A percentile compares a stretch with the other conserved stretches of the same genome.
These are phyloP conservation scores for Backusella tuberculispora DNA, from an alignment of 192 early-diverging fungal species.

Conservation along the genomic window DNA sequence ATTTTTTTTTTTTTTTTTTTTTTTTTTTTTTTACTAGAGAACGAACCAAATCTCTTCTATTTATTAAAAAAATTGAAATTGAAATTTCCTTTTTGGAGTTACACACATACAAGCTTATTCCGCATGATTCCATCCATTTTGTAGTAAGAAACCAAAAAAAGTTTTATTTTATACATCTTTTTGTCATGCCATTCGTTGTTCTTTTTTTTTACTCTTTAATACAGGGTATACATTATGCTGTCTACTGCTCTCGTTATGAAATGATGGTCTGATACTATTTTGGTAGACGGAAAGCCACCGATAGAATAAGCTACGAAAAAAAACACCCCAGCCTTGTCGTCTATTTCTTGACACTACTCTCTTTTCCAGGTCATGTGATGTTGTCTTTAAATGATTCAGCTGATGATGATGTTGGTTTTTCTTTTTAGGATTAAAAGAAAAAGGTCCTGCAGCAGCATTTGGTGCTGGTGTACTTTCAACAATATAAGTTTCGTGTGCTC, in stretches of 20 bases:
- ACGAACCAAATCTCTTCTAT: slow-evolving; percentile 9
- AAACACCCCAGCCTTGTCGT: not conserved
- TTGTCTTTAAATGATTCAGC: not conserved
- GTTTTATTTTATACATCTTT: too few relatives aligned
- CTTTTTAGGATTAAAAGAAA: not conserved
- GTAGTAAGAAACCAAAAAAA: too few relatives aligned
- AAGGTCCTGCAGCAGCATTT: not conserved
- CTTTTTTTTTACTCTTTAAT: not conserved
- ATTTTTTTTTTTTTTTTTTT: not conserved
- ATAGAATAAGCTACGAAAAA: not conserved
- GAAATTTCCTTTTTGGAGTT: not conserved
- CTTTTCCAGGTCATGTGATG: not conserved
- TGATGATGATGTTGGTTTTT: too few relatives aligned
- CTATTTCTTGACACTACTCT: not conserved
- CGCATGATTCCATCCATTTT: slow-evolving; percentile 6
- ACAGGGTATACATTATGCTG: not conserved
- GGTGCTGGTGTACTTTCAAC: not conserved
- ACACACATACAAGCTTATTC: slow-evolving; percentile 9
- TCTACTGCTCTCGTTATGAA: not conserved
- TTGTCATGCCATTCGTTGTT: not conserved
- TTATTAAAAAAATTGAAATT: not conserved
- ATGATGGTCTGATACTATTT: slow-evolving; percentile 6
- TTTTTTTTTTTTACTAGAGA: not conserved
- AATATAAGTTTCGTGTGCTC: not conserved
- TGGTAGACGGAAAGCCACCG: slow-evolving; percentile 5